Base-by-base conservation (phyloP, 345 rosid genomes). In the Salix viminalis region DNA sequence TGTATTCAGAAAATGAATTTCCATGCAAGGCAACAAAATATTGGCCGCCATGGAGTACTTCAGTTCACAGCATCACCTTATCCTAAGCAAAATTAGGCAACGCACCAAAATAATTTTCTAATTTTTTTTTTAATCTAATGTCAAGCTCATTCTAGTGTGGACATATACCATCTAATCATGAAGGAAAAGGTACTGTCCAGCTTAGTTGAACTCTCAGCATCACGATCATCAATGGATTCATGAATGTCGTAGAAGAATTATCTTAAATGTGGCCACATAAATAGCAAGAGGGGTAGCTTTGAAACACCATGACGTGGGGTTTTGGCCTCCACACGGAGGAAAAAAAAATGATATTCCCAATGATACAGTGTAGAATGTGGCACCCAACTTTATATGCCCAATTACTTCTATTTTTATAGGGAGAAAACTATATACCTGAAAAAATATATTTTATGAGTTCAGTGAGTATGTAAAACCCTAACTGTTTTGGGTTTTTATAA, bases 391-490 rank as follows among this genome's bases (percentile, higher is more conserved):
- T 52, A 19, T 19, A 52, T 52, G 58, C 23, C 3, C 58, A 52
- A 19, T 52, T 19, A 52, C 21, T 36, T 36, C 7, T 36, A 34
- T 34, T 34, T 34, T 36, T 5, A 0, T 36, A 36, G 37, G 5
- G 1, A 36, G 7, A 36, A 36, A 36, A 36, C 1, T 36, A 1
- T 36, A 36, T 36, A 5, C 7, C 7, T 0, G 0, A 36, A 36
- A 36, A 36, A 36, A 5, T 0, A 5, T 36, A 36, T 36, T 36
- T 36, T 36, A 36, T 36, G 0, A 5, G 37, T 36, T 36, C 0
- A 36, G 7, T 36, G 0, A 36, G 1, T 1, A 7, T 4, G 7
- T 36, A 36, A 5, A 34, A 36, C 0, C 1, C 0, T 0, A 5
- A 34, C 0, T 34, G 4, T 34, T 34, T 4, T 34, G 0, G 0